Conservation (phyloP, 768 basidiomycete species). For the Scleroderma citrinum region DNA sequence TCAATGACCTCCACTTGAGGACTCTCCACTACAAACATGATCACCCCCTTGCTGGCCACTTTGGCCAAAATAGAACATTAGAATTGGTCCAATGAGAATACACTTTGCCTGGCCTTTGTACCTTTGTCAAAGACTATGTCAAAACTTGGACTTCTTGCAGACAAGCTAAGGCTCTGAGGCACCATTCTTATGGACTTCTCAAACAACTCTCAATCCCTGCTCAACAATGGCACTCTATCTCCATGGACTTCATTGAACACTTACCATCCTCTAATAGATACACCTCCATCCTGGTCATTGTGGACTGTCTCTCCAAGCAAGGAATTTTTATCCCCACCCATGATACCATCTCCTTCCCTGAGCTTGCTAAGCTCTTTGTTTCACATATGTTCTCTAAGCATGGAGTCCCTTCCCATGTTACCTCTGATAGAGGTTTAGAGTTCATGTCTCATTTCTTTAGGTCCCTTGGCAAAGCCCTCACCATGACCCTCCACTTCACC, state of each 20-base stretch:
- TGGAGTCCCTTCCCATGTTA: slow-evolving; percentile 15
- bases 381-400: slow-evolving; percentile 19
- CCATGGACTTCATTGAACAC: slow-evolving; percentile 28
- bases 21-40: slow-evolving; percentile 26
- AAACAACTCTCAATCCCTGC: slow-evolving; percentile 19
- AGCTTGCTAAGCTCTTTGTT: slow-evolving; percentile 5
- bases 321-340: slow-evolving; percentile 11
- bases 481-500: slow-evolving; percentile 20
- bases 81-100: background rate
- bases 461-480: slow-evolving; percentile 21
- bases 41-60: slow-evolving; percentile 5
- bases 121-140: slow-evolving; percentile 10
- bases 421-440: slow-evolving; percentile 19
- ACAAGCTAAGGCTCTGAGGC: slow-evolving; percentile 23
- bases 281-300: slow-evolving; percentile 14
- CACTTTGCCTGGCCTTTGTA: background rate
- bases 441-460: slow-evolving; percentile 32
- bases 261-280: slow-evolving; percentile 32
- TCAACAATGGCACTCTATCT: slow-evolving; percentile 17
- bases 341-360: slow-evolving; percentile 5
- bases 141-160: slow-evolving; percentile 31
- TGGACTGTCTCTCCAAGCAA: background rate
- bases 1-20: slow-evolving; percentile 13
- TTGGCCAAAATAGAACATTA: background rate
- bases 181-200: slow-evolving; percentile 32